Conservation (phyloP, 139 green algal genomes). For the Closterium sp. region DNA sequence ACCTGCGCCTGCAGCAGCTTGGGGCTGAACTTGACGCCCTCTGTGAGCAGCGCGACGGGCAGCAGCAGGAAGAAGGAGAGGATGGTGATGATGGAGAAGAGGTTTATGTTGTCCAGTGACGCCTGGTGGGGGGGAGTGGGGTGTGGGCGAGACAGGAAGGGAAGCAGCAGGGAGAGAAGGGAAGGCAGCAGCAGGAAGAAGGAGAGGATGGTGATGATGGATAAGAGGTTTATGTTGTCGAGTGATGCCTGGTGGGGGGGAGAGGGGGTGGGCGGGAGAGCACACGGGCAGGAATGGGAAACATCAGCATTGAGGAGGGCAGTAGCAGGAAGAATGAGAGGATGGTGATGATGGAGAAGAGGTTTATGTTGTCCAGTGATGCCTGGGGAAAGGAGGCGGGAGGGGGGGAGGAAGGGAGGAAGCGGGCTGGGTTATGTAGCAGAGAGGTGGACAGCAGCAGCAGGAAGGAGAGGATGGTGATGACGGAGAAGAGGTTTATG, state of each 20-base stretch:
- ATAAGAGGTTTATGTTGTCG: slow-evolving; percentile 68
- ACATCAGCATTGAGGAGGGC: slow-evolving; percentile 65
- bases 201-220: neutral
- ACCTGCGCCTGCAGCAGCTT: slow-evolving; percentile 46
- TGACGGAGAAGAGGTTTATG: neutral
- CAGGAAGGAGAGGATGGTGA: neutral
- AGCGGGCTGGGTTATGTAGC: too few relatives aligned
- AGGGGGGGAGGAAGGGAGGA: neutral
- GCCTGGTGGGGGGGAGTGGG: slow-evolving; percentile 60
- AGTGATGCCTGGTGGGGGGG: too few relatives aligned
- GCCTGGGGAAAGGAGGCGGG: neutral
- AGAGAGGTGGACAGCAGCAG: neutral
- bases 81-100: slow-evolving; percentile 97
- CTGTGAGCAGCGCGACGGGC: slow-evolving; percentile 68
- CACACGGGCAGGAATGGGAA: neutral
- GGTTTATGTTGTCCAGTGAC: slow-evolving; percentile 85
- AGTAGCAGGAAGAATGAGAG: slow-evolving; percentile 63
- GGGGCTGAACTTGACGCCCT: slow-evolving; percentile 73
- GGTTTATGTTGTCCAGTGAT: slow-evolving; percentile 84
- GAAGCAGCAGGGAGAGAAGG: slow-evolving; percentile 86
- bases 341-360: slow-evolving; percentile 95
- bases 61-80: slow-evolving; percentile 78
- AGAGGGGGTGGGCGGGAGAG: neutral
- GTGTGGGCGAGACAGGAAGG: slow-evolving; percentile 93
- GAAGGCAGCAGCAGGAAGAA: neutral